A percentile compares a stretch with the other conserved stretches of the same genome.
Conservation (phyloP, 768 basidiomycete genomes). For the Tulasnella sp. region DNA sequence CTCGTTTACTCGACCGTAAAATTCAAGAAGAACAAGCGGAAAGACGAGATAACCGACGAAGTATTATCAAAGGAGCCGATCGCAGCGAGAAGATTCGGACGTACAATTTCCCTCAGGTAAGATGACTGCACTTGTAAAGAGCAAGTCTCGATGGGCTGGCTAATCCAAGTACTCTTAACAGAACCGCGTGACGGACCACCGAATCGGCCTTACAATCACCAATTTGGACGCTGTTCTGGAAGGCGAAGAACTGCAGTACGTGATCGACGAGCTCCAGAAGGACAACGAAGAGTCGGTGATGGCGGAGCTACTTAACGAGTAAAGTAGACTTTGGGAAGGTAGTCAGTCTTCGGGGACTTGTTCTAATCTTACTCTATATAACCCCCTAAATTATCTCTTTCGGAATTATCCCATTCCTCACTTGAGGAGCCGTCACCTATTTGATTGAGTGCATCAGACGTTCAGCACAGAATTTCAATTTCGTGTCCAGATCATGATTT, state of each 20-base stretch:
- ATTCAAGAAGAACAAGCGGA: slow-evolving; percentile 64
- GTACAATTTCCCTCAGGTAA: slow-evolving; percentile 86
- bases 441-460: too few relatives aligned
- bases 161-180: slow-evolving; percentile 34
- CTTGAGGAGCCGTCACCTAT: too few relatives aligned
- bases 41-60: slow-evolving; percentile 63
- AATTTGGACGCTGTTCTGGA: slow-evolving; percentile 43
- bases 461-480: too few relatives aligned
- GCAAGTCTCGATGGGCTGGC: background rate
- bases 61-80: slow-evolving; percentile 75
- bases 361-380: background rate
- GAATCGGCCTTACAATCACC: slow-evolving; percentile 66
- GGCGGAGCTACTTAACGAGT: slow-evolving; percentile 35
- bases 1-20: slow-evolving; percentile 78
- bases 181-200: slow-evolving; percentile 92
- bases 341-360: background rate
- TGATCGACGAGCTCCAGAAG: slow-evolving; percentile 36
- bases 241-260: slow-evolving; percentile 39
- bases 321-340: background rate
- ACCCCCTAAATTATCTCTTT: background rate
- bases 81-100: slow-evolving; percentile 94
- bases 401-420: too few relatives aligned
- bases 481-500: too few relatives aligned
- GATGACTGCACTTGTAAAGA: slow-evolving; percentile 19
- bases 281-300: slow-evolving; percentile 36